Percentiles rank a stretch among this genome's conserved stretches.
These are phyloP conservation scores for Aureobasidium mangrovei DNA, from an alignment of 2,329 filamentous ascomycete species.

Conservation along the genomic window DNA sequence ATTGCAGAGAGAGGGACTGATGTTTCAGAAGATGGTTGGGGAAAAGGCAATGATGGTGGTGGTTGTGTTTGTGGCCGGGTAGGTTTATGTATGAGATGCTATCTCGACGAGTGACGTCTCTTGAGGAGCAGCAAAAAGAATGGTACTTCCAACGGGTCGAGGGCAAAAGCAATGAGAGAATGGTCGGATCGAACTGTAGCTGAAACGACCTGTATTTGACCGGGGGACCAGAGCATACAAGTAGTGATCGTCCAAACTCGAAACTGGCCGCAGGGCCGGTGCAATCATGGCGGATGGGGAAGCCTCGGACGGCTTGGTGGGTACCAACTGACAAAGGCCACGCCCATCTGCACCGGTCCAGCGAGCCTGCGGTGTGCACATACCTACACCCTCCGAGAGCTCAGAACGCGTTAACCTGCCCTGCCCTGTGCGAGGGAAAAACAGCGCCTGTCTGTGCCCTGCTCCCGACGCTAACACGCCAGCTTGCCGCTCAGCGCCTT, in stretches of 20 bases:
- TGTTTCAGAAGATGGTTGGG: slow-evolving; percentile 10
- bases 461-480: slow-evolving; percentile 13
- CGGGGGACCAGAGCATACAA: slow-evolving; percentile 21
- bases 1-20: neutral
- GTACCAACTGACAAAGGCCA: slow-evolving; percentile 14
- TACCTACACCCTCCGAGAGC: neutral
- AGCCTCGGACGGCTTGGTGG: slow-evolving; percentile 13
- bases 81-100: slow-evolving; percentile 10
- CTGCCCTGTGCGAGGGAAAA: slow-evolving; percentile 2
- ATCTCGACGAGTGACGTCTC: slow-evolving; percentile 9
- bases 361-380: slow-evolving; percentile 5
- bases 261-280: slow-evolving; percentile 15
- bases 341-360: slow-evolving; percentile 10
- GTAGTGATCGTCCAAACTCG: slow-evolving; percentile 17
- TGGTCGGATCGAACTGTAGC: slow-evolving; percentile 16
- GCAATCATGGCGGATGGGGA: slow-evolving; percentile 14
- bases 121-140: slow-evolving; percentile 7
- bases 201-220: slow-evolving; percentile 12
- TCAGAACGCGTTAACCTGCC: slow-evolving; percentile 7
- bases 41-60: neutral
- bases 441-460: slow-evolving; percentile 13
- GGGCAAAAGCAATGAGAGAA: slow-evolving; percentile 20
- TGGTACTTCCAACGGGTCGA: slow-evolving; percentile 13
- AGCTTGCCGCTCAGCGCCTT: slow-evolving; percentile 12
- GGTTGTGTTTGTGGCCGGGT: neutral